Evolutionary conservation across 2,329 filamentous ascomycete species (phyloP), one percentile per base, ranked within the genome.

Genomic region (Epichloe aotearoae): DNA sequence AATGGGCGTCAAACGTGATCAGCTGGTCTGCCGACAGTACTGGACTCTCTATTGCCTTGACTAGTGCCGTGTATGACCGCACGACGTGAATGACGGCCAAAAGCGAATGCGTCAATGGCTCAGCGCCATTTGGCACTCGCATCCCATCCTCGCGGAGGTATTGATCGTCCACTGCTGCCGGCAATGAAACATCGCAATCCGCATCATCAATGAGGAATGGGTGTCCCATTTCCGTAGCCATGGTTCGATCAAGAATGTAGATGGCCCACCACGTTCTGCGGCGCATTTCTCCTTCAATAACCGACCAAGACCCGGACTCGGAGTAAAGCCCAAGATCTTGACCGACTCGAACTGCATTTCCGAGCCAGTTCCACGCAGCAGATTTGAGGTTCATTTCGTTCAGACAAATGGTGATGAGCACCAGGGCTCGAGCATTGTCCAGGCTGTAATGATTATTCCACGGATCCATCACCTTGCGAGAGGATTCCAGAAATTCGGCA

Each of bases 211-310:
- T 95, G 56, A 90, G 69, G 51, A 86, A 79, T 0, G 91, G 88
- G 47, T 85, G 82, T 8, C 88, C 86, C 36, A 89, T 74, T 62
- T 95, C 90, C 12, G 95, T 72, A 0, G 88, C 83, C 47, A 94
- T 71, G 26, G 86, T 77, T 55, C 89, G 81, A 68, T 98, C 93
- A 70, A 90, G 82, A 43, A 88, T 80, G 67, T 97, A 97, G 51
- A 95, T 80, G 14, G 87, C 82, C 89, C 93, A 98, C 91, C 91
- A 98, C 2, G 93, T 80, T 50, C 90, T 77, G 54, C 86, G 81
- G 50, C 90, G 81, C 80, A 91, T 89, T 66, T 97, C 91, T 11
- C 79, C 79, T 59, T 95, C 89, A 14, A 95, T 72, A 1, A 82
- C 74, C 2, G 85, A 77, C 75, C 84, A 88, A 1, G 82, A 76